Base-by-base conservation (phyloP, 352 stramenopile genomes). In the Phytophthora meadii region DNA sequence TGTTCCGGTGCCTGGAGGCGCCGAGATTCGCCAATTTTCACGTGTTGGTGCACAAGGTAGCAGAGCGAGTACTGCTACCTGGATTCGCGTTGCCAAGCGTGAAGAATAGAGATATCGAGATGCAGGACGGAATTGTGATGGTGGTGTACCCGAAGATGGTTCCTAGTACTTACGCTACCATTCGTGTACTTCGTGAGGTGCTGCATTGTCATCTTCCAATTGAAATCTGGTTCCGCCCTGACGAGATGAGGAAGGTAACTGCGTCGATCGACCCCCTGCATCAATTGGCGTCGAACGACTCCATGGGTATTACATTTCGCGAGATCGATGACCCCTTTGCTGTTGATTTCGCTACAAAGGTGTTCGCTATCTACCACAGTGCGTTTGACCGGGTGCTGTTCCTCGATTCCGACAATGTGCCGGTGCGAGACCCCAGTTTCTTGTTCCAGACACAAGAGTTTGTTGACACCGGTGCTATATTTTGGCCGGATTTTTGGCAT, bases 371-470 rank as follows among this genome's bases (percentile, higher is more conserved):
- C 14, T 63, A 72, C 47, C 64, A 83, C 48, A 82, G 67, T n/a
- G 67, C 70, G 1, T 57, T 87, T 22, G 62, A 70, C 19, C 60
- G 76, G 8, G 55, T 87, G 42, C 51, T 87, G 32, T 83, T 88
- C 45, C 50, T 88, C 15, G 79, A 87, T 57, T 65, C 70, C 22
- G 80, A 88, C 60, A 88, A 85, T 42, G 48, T 80, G 17, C 76
- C 73, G 2, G 59, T 61, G 7, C 40, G 51, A 61, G 59, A 61
- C 50, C 41, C 50, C 2, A 61, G 22, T 17, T 65, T 60, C 41
- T 25, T 67, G 22, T 67, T 67, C 41, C 15, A 50, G 28, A 60
- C 57, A 22, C 47, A 37, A 0, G 57, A 67, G 32, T 61, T 67
- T 17, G 41, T 45, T 2, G 11, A 50, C 22, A 65, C 41, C 70